Conservation (phyloP, 306 rosid species). For the Dryas alaskensis region DNA sequence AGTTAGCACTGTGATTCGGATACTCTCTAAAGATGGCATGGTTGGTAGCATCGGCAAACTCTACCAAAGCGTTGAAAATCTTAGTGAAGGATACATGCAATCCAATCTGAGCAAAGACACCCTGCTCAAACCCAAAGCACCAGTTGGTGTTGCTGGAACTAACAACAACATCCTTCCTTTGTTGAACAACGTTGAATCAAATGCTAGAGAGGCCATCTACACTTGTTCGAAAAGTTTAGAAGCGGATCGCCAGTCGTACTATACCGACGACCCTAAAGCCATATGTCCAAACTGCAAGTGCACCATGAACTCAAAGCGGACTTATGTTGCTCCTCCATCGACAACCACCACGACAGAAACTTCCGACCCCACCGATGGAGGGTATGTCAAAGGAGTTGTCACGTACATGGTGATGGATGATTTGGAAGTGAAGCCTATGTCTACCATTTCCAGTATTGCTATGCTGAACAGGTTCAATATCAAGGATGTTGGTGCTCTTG, state of each 20-base stretch:
- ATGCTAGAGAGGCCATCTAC: background rate
- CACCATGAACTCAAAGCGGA: fast-evolving
- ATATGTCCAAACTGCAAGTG: fast-evolving
- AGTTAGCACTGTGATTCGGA: conserved; percentile 10
- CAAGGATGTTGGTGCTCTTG: conserved; percentile 1
- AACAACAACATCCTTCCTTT: background rate
- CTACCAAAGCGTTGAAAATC: conserved; percentile 19
- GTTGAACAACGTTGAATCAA: background rate
- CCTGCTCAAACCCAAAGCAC: conserved; percentile 1
- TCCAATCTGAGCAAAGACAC: background rate
- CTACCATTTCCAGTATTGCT: background rate
- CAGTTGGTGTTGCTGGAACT: background rate
- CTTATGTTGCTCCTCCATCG: background rate
- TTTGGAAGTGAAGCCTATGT: conserved; percentile 22
- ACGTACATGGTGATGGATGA: conserved; percentile 33
- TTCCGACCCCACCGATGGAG: background rate
- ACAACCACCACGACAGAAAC: background rate
- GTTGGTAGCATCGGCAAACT: conserved; percentile 16
- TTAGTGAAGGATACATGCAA: conserved; percentile 1
- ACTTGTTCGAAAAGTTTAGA: background rate
- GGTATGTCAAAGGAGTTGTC: conserved; percentile 11
- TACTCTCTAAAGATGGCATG: conserved; percentile 1
- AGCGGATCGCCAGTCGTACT: no score
- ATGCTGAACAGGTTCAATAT: conserved; percentile 1
- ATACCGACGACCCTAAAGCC: background rate